Base-by-base conservation (phyloP, 2,329 filamentous ascomycete species). In the Xylariaceae sp. region DNA sequence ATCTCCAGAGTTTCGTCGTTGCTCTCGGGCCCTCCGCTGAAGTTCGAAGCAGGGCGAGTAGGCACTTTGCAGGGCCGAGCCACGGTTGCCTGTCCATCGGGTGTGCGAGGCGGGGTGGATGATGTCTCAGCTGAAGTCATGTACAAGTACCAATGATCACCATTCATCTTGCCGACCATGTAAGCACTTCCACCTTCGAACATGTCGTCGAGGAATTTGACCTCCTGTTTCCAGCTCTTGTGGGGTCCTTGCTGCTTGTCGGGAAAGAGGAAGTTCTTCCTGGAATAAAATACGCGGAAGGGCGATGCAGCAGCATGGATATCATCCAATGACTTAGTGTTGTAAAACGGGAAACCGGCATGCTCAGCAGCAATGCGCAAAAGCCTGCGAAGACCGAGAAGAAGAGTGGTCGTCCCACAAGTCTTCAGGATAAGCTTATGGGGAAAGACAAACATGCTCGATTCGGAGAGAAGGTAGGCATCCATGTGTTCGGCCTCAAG, bases 151-250 rank as follows among this genome's bases (percentile, higher is more conserved):
- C 93, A 98, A 61, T 98, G 93, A 67, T 98, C 93, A 47, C 93
- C 92, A 59, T 98, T 98, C 92, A 97, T 97, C 73, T 96, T 97
- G 62, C 93, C 93, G 55, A 98, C 94, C 91, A 97, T 95, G 69
- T 98, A 98, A 40, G 93, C 93, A 67, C 92, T 97, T 44, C 93
- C 93, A 45, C 88, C 85, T 50, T 86, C 76, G 65, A 98, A 96
- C 68, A 91, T 88, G 64, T 87, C 85, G 70, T 98, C 93, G 52
- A 98, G 77, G 59, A 85, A 95, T 60, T 85, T 86, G 62, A 97
- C 92, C 67, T 98, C 93, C 64, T 96, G 86, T 57, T 90, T 86
- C 93, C 93, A 98, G 82, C 91, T 97, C 52, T 90, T 86, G 69
- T 98, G 93, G 44, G 93, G 93, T 6, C 91, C 91, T 46, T 81